phyloP scores from a whole-genome alignment of 495 filamentous ascomycete genomes.

The Parathielavia hyrcaniae region DNA sequence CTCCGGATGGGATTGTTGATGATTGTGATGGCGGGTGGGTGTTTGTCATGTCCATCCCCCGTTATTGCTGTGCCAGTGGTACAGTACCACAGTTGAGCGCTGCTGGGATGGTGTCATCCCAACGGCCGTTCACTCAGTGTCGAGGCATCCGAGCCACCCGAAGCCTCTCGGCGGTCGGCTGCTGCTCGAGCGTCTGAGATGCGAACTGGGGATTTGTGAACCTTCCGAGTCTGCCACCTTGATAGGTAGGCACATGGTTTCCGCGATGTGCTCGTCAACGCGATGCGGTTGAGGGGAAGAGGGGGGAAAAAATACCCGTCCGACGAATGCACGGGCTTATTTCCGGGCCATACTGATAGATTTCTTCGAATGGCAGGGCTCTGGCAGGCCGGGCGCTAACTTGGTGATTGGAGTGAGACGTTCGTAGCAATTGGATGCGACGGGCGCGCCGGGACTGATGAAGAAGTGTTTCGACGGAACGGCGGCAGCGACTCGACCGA shows the following conservation, averaged over 20 bases:
- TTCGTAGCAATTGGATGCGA: not conserved
- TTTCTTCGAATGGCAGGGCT: not conserved
- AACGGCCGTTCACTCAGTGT: not conserved
- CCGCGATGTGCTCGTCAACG: not conserved
- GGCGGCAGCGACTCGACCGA: not conserved
- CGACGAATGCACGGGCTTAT: not conserved
- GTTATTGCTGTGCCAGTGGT: too few relatives aligned
- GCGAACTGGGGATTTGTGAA: too few relatives aligned
- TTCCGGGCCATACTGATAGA: too few relatives aligned
- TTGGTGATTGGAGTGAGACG: not conserved
- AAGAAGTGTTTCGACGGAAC: not conserved
- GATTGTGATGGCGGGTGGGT: not conserved
- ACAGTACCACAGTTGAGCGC: too few relatives aligned
- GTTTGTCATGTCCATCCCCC: not conserved
- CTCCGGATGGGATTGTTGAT: not conserved
- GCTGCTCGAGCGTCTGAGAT: not conserved
- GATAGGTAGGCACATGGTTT: not conserved
- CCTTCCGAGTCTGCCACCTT: too few relatives aligned
- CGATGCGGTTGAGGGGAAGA: not conserved
- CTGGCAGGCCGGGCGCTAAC: too few relatives aligned
- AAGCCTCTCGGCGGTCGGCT: not conserved
- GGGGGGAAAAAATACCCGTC: too few relatives aligned
- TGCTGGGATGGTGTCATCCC: not conserved
- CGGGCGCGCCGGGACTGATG: not conserved
- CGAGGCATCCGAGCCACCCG: not conserved